phyloP scores from a whole-genome alignment of 75 land plant species.

The Selaginella tamariscina region DNA sequence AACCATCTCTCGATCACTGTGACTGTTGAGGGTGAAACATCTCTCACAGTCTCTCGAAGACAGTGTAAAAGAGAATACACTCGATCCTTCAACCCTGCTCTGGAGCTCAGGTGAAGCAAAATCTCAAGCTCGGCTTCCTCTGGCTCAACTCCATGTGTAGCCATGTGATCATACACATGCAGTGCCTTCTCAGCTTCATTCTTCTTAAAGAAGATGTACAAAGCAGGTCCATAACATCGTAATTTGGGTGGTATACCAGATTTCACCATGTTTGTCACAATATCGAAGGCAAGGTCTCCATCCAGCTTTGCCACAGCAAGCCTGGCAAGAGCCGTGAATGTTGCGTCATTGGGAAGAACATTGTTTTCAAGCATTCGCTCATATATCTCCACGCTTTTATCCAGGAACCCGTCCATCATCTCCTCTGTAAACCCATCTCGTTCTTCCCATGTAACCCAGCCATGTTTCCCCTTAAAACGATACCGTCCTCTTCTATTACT shows the following conservation, averaged over 20 bases:
- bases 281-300: slow-evolving; percentile 57
- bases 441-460: background rate
- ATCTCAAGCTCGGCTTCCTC: slow-evolving; percentile 76
- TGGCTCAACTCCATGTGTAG: slow-evolving; percentile 30
- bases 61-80: slow-evolving; percentile 68
- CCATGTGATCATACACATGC: slow-evolving; percentile 73
- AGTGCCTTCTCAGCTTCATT: slow-evolving; percentile 54
- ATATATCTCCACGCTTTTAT: slow-evolving; percentile 51
- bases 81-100: slow-evolving; percentile 39
- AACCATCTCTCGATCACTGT: slow-evolving; percentile 63
- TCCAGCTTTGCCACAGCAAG: slow-evolving; percentile 66
- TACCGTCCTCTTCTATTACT: slow-evolving; percentile 12
- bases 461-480: slow-evolving; percentile 5
- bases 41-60: slow-evolving; percentile 43
- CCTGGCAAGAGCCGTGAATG: slow-evolving; percentile 63
- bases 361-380: slow-evolving; percentile 30
- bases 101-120: slow-evolving; percentile 43
- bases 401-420: slow-evolving; percentile 14
- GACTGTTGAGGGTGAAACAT: slow-evolving; percentile 47
- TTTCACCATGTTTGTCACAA: slow-evolving; percentile 44
- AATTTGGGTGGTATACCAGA: slow-evolving; percentile 38
- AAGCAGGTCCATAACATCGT: slow-evolving; percentile 64
- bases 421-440: slow-evolving; percentile 16
- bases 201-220: slow-evolving; percentile 52
- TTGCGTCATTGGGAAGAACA: slow-evolving; percentile 62